A percentile compares a stretch with the other conserved stretches of the same genome.
These are phyloP conservation scores for Opeltia flavorubescens DNA, from an alignment of 495 filamentous ascomycete species.

Conservation along the genomic window DNA sequence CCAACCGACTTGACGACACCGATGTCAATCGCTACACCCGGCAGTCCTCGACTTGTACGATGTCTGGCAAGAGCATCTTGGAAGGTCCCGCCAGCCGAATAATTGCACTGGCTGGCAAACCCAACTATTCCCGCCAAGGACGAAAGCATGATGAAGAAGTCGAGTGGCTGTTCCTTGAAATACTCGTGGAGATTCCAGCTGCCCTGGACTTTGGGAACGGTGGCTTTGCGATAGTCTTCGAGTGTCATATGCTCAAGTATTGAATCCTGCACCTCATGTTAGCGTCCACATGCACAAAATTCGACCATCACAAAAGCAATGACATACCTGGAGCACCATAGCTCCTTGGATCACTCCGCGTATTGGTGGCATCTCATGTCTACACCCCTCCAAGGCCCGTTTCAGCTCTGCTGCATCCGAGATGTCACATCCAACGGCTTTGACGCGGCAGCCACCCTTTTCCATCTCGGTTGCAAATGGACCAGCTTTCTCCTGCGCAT, in stretches of 20 bases:
- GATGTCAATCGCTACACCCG: conserved; percentile 13
- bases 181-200: conserved; percentile 22
- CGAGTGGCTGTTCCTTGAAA: conserved; percentile 22
- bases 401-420: conserved; percentile 19
- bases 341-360: conserved; percentile 25
- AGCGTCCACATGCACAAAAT: no score
- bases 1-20: conserved; percentile 14
- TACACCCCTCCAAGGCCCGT: conserved; percentile 6
- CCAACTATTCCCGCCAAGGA: conserved; percentile 48
- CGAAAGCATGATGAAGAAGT: conserved; percentile 65
- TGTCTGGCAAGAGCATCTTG: conserved; percentile 28
- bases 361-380: not conserved
- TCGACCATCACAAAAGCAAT: no score
- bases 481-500: not conserved
- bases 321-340: conserved; percentile 20
- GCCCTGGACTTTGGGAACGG: conserved; percentile 40
- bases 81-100: conserved; percentile 51
- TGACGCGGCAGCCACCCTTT: conserved; percentile 12
- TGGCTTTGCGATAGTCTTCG: conserved; percentile 32
- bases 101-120: conserved; percentile 45
- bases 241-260: conserved; percentile 41
- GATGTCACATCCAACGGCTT: conserved; percentile 28
- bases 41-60: conserved; percentile 13
- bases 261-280: conserved; percentile 39
- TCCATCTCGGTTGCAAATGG: conserved; percentile 8